Evolutionary conservation across 2,329 filamentous ascomycete species (phyloP).

Genomic region (Phyllosticta paracitricarpa): DNA sequence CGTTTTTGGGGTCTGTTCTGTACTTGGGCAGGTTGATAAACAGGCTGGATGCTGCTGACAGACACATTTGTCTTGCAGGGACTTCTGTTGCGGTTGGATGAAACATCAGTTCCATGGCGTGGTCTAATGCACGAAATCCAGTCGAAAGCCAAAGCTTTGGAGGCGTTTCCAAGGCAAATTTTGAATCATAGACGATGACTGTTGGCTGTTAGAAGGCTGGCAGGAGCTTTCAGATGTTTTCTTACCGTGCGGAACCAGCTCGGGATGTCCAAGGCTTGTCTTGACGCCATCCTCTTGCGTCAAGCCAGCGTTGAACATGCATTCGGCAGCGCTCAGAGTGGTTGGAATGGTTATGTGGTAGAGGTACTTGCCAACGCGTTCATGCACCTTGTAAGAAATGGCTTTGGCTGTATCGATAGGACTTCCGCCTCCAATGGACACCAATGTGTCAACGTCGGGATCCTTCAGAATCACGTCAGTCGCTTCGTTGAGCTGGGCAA

Average conservation of each 20-base stretch:
- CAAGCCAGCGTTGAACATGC: conserved; percentile 43
- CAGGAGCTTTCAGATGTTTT: not conserved
- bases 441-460: conserved; percentile 42
- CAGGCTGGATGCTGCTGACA: conserved; percentile 37
- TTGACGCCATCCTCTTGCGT: conserved; percentile 42
- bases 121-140: conserved; percentile 44
- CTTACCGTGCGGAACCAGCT: conserved; percentile 33
- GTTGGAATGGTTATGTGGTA: conserved; percentile 31
- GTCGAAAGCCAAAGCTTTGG: conserved; percentile 41
- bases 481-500: conserved; percentile 45
- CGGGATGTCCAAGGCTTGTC: conserved; percentile 33
- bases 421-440: conserved; percentile 45
- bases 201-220: not conserved
- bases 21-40: conserved; percentile 41
- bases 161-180: conserved; percentile 43
- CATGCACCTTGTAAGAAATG: conserved; percentile 25
- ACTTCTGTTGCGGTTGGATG: conserved; percentile 43
- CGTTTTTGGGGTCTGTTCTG: conserved; percentile 35
- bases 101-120: conserved; percentile 46
- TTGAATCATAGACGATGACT: conserved; percentile 16
- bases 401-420: conserved; percentile 42
- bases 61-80: conserved; percentile 36
- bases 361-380: conserved; percentile 24
- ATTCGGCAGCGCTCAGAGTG: conserved; percentile 43
- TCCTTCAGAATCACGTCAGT: conserved; percentile 38